Percentiles rank a stretch among this genome's conserved stretches.
These are phyloP conservation scores for barrel medic (Medicago truncatula) DNA, from an alignment of 306 rosid species.

Conservation along the genomic window MtrunA17r5.0-ANR NC_053042.1:14573001-14573500, in stretches of 20 bases:
- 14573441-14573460: background rate
- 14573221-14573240: background rate
- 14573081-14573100: background rate
- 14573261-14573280: background rate
- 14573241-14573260: background rate
- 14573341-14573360: background rate
- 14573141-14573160: background rate
- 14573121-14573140: background rate
- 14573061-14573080: background rate
- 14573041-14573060: background rate
- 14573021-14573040: background rate
- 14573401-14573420: background rate
- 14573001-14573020: background rate
- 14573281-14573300: no score
- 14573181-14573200: background rate
- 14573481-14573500: background rate
- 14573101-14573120: background rate
- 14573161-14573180: background rate
- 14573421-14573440: background rate
- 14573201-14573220: background rate
- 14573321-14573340: background rate
- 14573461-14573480: background rate
- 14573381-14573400: background rate
- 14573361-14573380: background rate
- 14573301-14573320: background rate